Evolutionary conservation across 2,329 filamentous ascomycete genomes (phyloP).

Genomic region (Chaetomium sp.): DNA sequence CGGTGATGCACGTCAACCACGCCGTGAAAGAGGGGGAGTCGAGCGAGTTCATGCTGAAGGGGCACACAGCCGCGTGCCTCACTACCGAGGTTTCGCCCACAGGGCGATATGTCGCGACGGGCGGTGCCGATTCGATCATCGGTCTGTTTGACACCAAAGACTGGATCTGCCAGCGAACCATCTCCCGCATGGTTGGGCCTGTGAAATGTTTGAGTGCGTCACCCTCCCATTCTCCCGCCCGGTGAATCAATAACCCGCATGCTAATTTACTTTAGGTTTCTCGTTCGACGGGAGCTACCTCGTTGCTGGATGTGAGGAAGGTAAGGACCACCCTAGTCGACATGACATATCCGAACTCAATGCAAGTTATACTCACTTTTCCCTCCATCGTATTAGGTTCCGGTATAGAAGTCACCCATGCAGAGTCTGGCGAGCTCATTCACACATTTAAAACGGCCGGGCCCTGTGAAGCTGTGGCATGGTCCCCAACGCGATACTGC

Average conservation of each 20-base stretch:
- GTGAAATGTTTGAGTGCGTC: slow-evolving; percentile 60
- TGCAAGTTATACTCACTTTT: slow-evolving; percentile 14
- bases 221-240: background rate
- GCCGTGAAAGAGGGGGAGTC: slow-evolving; percentile 33
- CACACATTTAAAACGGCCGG: slow-evolving; percentile 64
- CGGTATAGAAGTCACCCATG: slow-evolving; percentile 63
- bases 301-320: slow-evolving; percentile 68
- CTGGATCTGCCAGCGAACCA: slow-evolving; percentile 68
- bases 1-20: slow-evolving; percentile 44
- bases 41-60: slow-evolving; percentile 56
- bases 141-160: slow-evolving; percentile 71
- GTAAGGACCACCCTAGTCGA: slow-evolving; percentile 29
- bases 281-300: slow-evolving; percentile 72
- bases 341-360: background rate
- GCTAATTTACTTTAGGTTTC: slow-evolving; percentile 48
- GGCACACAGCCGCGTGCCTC: slow-evolving; percentile 67
- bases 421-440: slow-evolving; percentile 66
- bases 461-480: slow-evolving; percentile 61
- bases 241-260: slow-evolving; percentile 5
- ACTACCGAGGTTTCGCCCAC: slow-evolving; percentile 63
- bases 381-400: slow-evolving; percentile 34
- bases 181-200: slow-evolving; percentile 62
- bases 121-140: slow-evolving; percentile 68
- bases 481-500: slow-evolving; percentile 69
- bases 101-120: slow-evolving; percentile 65